A percentile compares a stretch with the other conserved stretches of the same genome.
Evolutionary conservation across 2,329 filamentous ascomycete genomes (phyloP).

Genomic region (Pyricularia sp.): DNA sequence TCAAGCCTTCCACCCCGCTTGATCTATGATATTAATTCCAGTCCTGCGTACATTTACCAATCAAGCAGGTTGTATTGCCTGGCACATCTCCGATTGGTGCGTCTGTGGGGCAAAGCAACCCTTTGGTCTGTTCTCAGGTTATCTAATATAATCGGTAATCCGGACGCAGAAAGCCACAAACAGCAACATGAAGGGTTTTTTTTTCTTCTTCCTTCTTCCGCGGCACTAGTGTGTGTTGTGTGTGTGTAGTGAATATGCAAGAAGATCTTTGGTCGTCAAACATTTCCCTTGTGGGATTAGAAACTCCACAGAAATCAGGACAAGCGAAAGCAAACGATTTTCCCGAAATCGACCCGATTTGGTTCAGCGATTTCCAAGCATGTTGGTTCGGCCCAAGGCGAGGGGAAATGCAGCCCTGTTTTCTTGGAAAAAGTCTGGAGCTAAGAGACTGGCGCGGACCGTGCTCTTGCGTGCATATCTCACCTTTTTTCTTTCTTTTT

Average conservation of each 20-base stretch:
- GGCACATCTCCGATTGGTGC: background rate
- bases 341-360: background rate
- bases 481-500: background rate
- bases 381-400: background rate
- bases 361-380: no score
- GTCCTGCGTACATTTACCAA: background rate
- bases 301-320: background rate
- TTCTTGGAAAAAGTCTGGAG: background rate
- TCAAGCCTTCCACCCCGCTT: background rate
- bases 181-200: background rate
- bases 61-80: background rate
- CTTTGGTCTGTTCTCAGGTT: background rate
- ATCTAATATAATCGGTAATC: background rate
- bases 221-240: no score
- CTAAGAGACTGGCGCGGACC: background rate
- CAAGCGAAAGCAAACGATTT: background rate
- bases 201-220: no score
- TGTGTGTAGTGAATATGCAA: no score
- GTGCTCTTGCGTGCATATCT: background rate
- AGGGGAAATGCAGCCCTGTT: background rate
- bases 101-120: background rate
- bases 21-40: background rate
- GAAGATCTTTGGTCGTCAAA: background rate
- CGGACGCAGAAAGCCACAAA: background rate
- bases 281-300: background rate